Evolutionary conservation across 495 filamentous ascomycete species (phyloP).

Genomic region (Xylaria nigripes): DNA sequence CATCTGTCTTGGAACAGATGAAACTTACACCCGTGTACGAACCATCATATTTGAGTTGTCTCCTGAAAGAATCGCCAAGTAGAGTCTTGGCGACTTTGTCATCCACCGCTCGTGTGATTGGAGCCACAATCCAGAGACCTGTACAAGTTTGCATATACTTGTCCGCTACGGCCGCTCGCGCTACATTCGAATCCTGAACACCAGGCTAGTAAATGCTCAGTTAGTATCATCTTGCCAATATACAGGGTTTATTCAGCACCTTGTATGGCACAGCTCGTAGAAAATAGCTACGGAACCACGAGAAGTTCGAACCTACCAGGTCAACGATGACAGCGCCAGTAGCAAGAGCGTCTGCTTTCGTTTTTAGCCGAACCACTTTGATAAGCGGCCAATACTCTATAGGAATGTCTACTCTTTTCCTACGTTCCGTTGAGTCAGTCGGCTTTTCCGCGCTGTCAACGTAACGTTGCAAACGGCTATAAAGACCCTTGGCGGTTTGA

Average conservation of each 20-base stretch:
- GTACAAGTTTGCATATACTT: slow-evolving; percentile 53
- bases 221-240: background rate
- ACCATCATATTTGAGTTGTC: slow-evolving; percentile 59
- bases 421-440: background rate
- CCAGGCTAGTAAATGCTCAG: slow-evolving; percentile 37
- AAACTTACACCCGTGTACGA: slow-evolving; percentile 50
- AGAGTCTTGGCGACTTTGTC: slow-evolving; percentile 56
- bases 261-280: no score
- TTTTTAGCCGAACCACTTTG: slow-evolving; percentile 53
- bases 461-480: slow-evolving; percentile 18
- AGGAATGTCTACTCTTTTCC: slow-evolving; percentile 17
- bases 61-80: slow-evolving; percentile 52
- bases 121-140: slow-evolving; percentile 54
- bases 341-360: slow-evolving; percentile 46
- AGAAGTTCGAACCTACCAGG: slow-evolving; percentile 31
- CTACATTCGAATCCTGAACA: slow-evolving; percentile 57
- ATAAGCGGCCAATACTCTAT: slow-evolving; percentile 62
- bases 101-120: slow-evolving; percentile 57
- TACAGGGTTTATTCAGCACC: no score
- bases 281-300: background rate
- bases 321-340: slow-evolving; percentile 61
- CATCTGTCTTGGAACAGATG: slow-evolving; percentile 63
- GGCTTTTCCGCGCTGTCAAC: slow-evolving; percentile 30
- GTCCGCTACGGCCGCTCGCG: slow-evolving; percentile 51
- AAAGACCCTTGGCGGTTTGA: slow-evolving; percentile 20